Percentiles rank a stretch among this genome's conserved stretches.
Conservation (phyloP, 2,329 filamentous ascomycete species). For the Fusarium mexicanum region DNA sequence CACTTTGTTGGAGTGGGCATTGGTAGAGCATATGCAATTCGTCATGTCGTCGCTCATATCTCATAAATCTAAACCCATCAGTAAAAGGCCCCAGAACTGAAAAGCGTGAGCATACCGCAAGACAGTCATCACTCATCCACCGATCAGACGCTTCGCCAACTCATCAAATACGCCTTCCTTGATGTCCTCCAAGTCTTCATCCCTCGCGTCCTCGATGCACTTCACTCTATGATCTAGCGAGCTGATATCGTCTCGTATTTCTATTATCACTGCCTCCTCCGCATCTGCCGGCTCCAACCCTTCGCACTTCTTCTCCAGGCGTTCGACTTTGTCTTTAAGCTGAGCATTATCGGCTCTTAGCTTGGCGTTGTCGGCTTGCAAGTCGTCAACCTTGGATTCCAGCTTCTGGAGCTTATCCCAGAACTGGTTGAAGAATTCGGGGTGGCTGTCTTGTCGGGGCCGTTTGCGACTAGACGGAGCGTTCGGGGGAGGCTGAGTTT, state of each 20-base stretch:
- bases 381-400: slow-evolving; percentile 4
- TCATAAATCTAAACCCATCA: not conserved
- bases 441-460: slow-evolving; percentile 4
- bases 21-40: not conserved
- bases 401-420: slow-evolving; percentile 17
- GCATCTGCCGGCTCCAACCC: not conserved
- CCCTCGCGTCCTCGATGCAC: not conserved
- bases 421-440: not conserved
- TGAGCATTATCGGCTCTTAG: not conserved
- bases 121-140: not conserved
- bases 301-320: slow-evolving; percentile 1
- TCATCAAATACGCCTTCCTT: slow-evolving; percentile 17
- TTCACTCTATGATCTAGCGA: slow-evolving; percentile 2
- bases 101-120: not conserved
- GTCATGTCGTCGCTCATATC: not conserved
- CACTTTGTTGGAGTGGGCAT: not conserved
- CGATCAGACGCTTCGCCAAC: not conserved
- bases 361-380: slow-evolving; percentile 1
- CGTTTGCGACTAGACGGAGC: not conserved
- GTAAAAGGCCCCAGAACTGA: not conserved
- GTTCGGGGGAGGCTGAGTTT: not conserved
- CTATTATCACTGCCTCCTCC: slow-evolving; percentile 5
- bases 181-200: not conserved
- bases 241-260: slow-evolving; percentile 13
- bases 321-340: not conserved